Conservation (phyloP, 805 yeast genomes). For the Torulaspora maleeae region DNA sequence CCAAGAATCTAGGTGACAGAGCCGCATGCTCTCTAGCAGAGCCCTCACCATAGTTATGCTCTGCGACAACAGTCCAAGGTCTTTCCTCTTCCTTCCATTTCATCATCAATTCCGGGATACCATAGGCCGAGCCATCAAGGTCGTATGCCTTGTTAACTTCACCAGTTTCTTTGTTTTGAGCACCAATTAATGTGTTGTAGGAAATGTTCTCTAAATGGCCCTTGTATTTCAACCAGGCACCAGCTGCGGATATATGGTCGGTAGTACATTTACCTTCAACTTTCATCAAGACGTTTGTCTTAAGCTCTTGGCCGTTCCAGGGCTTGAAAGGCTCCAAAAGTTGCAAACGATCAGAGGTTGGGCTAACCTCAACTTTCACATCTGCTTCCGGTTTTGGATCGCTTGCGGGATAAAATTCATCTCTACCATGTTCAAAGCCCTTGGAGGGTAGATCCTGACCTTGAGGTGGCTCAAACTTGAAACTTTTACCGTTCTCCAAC, state of each 20-base stretch:
- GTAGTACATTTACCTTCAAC: conserved; percentile 98
- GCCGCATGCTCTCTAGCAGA: conserved; percentile 99
- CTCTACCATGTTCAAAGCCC: conserved; percentile 75
- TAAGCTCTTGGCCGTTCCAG: conserved; percentile 82
- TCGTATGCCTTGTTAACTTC: conserved; percentile 90
- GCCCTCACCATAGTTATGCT: conserved; percentile 98
- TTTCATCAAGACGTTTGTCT: conserved; percentile 71
- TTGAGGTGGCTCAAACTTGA: conserved; percentile 71
- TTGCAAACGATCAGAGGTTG: conserved; percentile 88
- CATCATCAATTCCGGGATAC: conserved; percentile 95
- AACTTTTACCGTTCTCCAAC: conserved; percentile 62
- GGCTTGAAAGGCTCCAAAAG: conserved; percentile 81
- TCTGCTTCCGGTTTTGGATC: conserved; percentile 62
- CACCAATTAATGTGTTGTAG: conserved; percentile 92
- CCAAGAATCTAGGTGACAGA: conserved; percentile 87
- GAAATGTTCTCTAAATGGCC: conserved; percentile 96
- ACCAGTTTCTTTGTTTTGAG: conserved; percentile 94
- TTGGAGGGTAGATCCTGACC: conserved; percentile 80
- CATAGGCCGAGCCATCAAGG: conserved; percentile 66
- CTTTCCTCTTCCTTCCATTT: conserved; percentile 82
- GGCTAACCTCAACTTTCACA: conserved; percentile 65
- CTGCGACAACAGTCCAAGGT: conserved; percentile 95
- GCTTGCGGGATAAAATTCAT: conserved; percentile 65
- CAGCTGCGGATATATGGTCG: conserved; percentile 98
- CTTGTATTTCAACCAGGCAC: conserved; percentile 97